Percentiles rank a stretch among this genome's conserved stretches.
Conservation (phyloP, 116 monocot genomes). For the Trichopus zeylanicus region DNA sequence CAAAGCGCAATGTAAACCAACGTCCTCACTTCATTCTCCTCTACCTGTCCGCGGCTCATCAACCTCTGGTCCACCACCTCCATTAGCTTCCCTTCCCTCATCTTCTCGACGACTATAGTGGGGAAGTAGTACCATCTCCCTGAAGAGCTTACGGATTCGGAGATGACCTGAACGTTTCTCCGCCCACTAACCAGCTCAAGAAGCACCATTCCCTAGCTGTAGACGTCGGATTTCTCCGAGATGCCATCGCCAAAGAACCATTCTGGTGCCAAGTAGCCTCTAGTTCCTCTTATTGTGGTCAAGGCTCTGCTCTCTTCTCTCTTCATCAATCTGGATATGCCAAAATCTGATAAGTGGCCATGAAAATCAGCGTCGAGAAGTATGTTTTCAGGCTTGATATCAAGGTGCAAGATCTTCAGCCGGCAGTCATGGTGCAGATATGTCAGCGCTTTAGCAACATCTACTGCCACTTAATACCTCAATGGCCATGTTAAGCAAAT, state of each 20-base stretch:
- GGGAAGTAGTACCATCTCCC: conserved; percentile 5
- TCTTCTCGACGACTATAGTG: background rate
- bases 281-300: background rate
- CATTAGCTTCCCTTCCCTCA: conserved; percentile 10
- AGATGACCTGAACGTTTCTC: background rate
- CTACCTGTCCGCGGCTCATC: background rate
- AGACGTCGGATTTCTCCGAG: conserved; percentile 7
- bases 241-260: conserved; percentile 2
- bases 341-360: conserved; percentile 3
- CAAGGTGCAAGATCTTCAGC: conserved; percentile 1
- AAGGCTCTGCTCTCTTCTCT: background rate
- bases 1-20: conserved; percentile 6
- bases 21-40: background rate
- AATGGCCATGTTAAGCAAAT: background rate
- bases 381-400: conserved; percentile 10
- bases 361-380: background rate
- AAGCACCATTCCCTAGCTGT: conserved; percentile 12
- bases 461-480: conserved; percentile 7
- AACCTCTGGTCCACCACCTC: conserved; percentile 12
- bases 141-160: too few species aligned
- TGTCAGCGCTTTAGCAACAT: conserved; percentile 3
- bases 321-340: conserved; percentile 6
- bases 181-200: conserved; percentile 8
- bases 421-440: conserved; percentile 6
- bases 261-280: conserved; percentile 12